Percentiles rank a stretch among this genome's conserved stretches.
Evolutionary conservation across 148 eudicot genomes (phyloP).

Genomic region (Salicornia ramosissima): DNA sequence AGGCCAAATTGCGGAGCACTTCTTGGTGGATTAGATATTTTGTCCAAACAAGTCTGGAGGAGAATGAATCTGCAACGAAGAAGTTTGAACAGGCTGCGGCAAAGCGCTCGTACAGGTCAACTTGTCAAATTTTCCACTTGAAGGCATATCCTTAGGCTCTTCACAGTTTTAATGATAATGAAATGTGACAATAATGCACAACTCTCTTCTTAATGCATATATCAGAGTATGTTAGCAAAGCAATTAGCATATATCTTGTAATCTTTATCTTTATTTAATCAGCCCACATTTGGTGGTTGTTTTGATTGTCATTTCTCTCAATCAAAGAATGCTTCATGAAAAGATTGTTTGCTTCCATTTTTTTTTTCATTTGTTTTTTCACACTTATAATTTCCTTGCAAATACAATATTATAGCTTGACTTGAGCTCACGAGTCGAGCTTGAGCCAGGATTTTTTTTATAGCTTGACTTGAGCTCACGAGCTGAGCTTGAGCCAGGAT

Average conservation of each 20-base stretch:
- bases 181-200: not conserved
- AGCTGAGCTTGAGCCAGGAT: too few relatives aligned
- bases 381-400: too few relatives aligned
- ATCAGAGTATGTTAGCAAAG: not conserved
- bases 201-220: constrained; percentile 4
- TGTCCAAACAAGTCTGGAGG: constrained; percentile 44
- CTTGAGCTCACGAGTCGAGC: too few relatives aligned
- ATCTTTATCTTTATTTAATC: not conserved
- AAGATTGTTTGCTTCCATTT: not conserved
- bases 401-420: too few relatives aligned
- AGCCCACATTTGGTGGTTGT: not conserved
- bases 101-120: constrained; percentile 33
- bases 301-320: not conserved
- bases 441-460: too few relatives aligned
- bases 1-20: constrained; percentile 41
- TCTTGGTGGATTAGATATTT: constrained; percentile 46
- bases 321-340: constrained; percentile 9
- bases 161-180: too few relatives aligned
- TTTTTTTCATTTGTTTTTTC: not conserved
- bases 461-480: too few relatives aligned
- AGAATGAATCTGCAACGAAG: constrained; percentile 39
- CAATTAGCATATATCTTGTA: constrained; percentile 10
- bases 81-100: constrained; percentile 37
- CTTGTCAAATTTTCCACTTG: constrained; percentile 43
- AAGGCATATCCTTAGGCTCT: constrained; percentile 29